Base-by-base conservation (phyloP, 805 yeast genomes). In the Saturnispora gosingensis region DNA sequence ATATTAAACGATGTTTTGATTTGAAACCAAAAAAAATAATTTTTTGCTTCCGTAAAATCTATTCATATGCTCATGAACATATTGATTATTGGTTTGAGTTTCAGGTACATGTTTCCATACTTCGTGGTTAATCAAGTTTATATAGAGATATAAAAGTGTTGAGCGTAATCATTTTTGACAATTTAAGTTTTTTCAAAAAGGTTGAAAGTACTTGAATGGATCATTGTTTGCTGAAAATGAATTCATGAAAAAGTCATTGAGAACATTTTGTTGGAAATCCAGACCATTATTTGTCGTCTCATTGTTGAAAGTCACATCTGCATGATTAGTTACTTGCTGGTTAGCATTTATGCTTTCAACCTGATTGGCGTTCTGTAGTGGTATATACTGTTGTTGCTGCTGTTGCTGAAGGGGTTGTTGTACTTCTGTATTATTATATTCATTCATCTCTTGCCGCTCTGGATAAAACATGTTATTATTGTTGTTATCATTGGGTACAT, bases 191-290 rank as follows among this genome's bases (percentile, higher is more conserved):
- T 15, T 16, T 48, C 24, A 48, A 42, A 48, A 48, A n/a, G 46
- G 16, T 24, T 43, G 43, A 25, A 48, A 43, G 20, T 20, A 48
- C 34, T 27, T 24, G n/a, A 48, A 48, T 11, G 50, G 50, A 22
- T 48, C 50, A 9, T 35, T 32, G 27, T 27, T 38, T 25, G 25
- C 36, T 10, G 48, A 30, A 30, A 47, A 39, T 4, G 50, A 32
- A 13, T 47, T 36, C 2, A 46, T 20, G n/a, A 46, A 46, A 6
- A 36, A 24, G 7, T 46, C 35, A 18, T 25, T 30, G 5, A 36
- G 24, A 22, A 5, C 22, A 30, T 32, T 13, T 27, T 38, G 42
- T 18, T 38, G 42, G 3, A 38, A 18, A 6, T 38, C 42, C 20
- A 38, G 20, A 3, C 42, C 24, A 13, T 16, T 38, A 38, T 16